These are phyloP conservation scores for Moniliella sp. DNA, from an alignment of 1,284 basidiomycete species.

Conservation along the genomic window DNA sequence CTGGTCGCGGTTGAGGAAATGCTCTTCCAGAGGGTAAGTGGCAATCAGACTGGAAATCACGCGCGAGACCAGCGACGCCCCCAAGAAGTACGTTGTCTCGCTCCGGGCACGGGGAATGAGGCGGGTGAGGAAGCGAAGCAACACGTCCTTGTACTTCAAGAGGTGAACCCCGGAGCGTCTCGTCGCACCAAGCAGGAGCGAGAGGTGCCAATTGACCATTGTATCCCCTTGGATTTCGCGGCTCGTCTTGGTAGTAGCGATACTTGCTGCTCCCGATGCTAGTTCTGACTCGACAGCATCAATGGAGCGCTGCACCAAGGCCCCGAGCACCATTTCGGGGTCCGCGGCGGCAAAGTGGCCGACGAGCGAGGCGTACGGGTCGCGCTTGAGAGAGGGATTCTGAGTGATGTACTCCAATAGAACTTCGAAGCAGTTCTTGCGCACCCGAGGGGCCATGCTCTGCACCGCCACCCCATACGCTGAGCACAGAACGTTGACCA, in stretches of 20 bases:
- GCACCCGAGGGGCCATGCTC: conserved; percentile 66
- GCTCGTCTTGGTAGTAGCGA: conserved; percentile 64
- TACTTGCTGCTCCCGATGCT: conserved; percentile 71
- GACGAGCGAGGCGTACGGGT: conserved; percentile 68
- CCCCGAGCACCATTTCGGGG: conserved; percentile 54
- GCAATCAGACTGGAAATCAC: conserved; percentile 55
- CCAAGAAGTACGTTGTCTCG: conserved; percentile 69
- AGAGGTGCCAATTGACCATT: conserved; percentile 65
- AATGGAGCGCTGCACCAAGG: conserved; percentile 58
- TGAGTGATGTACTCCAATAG: conserved; percentile 61
- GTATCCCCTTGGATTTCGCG: conserved; percentile 69
- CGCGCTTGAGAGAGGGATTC: conserved; percentile 53
- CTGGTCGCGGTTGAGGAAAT: conserved; percentile 61
- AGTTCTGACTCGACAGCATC: conserved; percentile 66
- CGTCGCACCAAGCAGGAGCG: conserved; percentile 24
- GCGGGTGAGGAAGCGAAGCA: conserved; percentile 49
- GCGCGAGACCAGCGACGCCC: conserved; percentile 57
- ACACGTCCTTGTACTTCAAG: conserved; percentile 47
- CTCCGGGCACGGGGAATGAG: conserved; percentile 61
- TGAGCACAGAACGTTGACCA: conserved; percentile 58
- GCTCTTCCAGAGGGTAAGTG: conserved; percentile 58
- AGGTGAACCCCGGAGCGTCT: conserved; percentile 33
- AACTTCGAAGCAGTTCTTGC: conserved; percentile 63
- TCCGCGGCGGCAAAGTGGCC: conserved; percentile 62
- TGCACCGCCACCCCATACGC: conserved; percentile 66